These are phyloP conservation scores for Tolypocladium tundrense DNA, from an alignment of 2,329 filamentous ascomycete species.

Conservation along the genomic window DNA sequence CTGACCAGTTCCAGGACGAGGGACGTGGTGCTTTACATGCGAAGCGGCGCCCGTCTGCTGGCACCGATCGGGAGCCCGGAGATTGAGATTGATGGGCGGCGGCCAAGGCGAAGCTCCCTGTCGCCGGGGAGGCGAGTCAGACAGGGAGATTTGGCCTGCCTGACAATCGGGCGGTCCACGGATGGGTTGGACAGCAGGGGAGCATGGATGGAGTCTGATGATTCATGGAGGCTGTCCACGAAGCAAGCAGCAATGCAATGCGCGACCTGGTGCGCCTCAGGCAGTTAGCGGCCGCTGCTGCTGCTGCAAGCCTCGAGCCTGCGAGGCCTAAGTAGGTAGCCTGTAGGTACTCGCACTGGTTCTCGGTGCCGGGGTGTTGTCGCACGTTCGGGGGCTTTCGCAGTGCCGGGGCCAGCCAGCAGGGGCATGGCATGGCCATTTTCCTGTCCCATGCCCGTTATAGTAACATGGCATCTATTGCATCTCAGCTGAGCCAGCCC, in stretches of 20 bases:
- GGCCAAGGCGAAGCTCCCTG: neutral
- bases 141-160: constrained; percentile 5
- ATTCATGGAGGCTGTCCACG: neutral
- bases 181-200: neutral
- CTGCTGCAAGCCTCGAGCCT: neutral
- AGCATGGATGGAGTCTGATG: neutral
- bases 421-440: neutral
- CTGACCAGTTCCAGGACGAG: neutral
- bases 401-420: neutral
- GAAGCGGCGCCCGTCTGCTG: constrained; percentile 1
- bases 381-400: too few relatives aligned
- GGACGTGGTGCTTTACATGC: neutral
- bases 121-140: constrained; percentile 6
- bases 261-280: neutral
- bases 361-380: too few relatives aligned
- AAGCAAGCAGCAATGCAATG: neutral
- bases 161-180: neutral
- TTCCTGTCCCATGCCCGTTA: neutral
- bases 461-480: neutral
- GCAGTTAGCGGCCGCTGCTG: neutral
- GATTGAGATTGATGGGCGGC: constrained; percentile 1
- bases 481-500: neutral
- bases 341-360: too few relatives aligned
- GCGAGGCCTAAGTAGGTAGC: neutral
- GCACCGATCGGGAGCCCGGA: constrained; percentile 1